Base-by-base conservation (phyloP, 257 asterid species). In the Solanum clarkiae region DNA sequence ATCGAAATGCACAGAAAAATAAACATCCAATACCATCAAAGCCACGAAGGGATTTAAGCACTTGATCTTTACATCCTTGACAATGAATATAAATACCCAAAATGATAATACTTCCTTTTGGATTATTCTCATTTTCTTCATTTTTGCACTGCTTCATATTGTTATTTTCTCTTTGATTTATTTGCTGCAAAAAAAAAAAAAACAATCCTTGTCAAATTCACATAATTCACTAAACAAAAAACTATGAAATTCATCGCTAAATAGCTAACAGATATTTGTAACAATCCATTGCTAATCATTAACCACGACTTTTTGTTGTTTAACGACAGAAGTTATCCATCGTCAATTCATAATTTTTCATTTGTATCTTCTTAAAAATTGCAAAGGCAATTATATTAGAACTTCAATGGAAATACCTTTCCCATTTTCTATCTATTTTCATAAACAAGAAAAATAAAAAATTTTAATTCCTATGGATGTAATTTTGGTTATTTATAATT, bases 41-140 rank as follows among this genome's bases (percentile, higher is more conserved):
- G 32, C 90, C 93, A 24, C 89, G 83, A 18, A 93, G 91, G 44
- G 77, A 54, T 75, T 85, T 87, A 49, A 63, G 56, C 15, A 92
- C 91, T 74, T 87, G 84, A 69, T 88, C 80, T 70, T 62, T 90
- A 80, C 94, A 93, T 14, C 93, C 96, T 70, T 90, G 88, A 79
- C 96, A 92, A n/a, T 91, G 93, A 69, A 93, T 91, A 84, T 86
- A 84, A 89, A 90, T 91, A 14, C 93, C 91, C 88, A 93, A 83
- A 22, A 93, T 56, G 24, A 93, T 91, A 1, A 49, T 20, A 55
- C 84, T 81, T 2, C 84, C 69, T 56, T 75, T 75, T 49, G 81
- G 2, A 22, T 75, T 49, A 49, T 49, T 75, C 44, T 49, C 51
- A 22, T 75, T 49, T 49, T 47, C 62, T 75, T 75, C 81, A 49